Conservation (phyloP, 352 stramenopile genomes). For the Pythium sukuiense region DNA sequence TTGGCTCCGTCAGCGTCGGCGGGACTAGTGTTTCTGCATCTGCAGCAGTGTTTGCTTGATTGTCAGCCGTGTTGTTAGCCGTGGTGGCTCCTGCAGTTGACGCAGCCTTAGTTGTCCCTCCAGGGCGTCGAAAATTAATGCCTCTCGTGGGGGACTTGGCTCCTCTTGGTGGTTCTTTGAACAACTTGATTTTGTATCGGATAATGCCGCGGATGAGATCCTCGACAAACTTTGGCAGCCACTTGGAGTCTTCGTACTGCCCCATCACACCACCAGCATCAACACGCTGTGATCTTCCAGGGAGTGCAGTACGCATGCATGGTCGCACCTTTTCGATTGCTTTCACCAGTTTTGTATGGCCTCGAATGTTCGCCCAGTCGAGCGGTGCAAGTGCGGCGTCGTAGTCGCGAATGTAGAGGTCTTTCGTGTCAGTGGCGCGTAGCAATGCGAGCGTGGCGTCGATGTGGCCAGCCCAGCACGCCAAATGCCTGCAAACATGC, state of each 20-base stretch:
- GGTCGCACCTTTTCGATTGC: slow-evolving; percentile 52
- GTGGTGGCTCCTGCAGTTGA: background rate
- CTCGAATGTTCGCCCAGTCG: slow-evolving; percentile 58
- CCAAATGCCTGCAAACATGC: slow-evolving; percentile 44
- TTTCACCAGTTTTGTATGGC: slow-evolving; percentile 43
- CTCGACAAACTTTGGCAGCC: slow-evolving; percentile 70
- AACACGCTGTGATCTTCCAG: background rate
- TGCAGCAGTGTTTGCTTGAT: background rate
- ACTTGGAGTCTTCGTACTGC: slow-evolving; percentile 60
- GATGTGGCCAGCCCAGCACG: slow-evolving; percentile 67
- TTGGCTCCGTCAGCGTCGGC: background rate
- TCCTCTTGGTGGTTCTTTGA: slow-evolving; percentile 44
- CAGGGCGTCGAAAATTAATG: slow-evolving; percentile 19
- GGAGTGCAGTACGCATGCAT: background rate
- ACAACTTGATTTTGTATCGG: slow-evolving; percentile 76
- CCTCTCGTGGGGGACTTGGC: slow-evolving; percentile 17
- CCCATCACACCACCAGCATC: background rate
- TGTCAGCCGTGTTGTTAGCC: background rate
- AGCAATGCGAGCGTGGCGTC: slow-evolving; percentile 54
- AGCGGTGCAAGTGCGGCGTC: slow-evolving; percentile 51
- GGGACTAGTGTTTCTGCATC: background rate
- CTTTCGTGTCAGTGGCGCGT: slow-evolving; percentile 44
- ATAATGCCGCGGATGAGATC: slow-evolving; percentile 70
- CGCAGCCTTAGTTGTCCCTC: slow-evolving; percentile 1
- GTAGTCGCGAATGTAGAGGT: slow-evolving; percentile 71